These are phyloP conservation scores for Pyrenophora graminea DNA, from an alignment of 2,329 filamentous ascomycete genomes.

Conservation along the genomic window DNA sequence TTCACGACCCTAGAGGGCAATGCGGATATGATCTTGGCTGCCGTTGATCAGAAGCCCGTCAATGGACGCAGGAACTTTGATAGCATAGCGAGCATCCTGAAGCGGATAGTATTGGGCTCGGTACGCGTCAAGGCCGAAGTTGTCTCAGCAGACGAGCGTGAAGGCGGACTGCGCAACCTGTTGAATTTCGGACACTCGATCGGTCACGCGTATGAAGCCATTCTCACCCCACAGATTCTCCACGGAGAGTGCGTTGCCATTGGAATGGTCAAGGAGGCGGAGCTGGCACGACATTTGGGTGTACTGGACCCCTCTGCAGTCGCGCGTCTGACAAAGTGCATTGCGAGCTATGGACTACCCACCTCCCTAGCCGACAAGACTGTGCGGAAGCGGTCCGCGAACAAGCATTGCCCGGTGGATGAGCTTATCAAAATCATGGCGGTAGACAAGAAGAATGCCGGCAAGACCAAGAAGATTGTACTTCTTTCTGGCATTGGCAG, in stretches of 20 bases:
- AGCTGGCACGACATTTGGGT: constrained; percentile 86
- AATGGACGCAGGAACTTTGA: constrained; percentile 65
- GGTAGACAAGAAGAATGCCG: constrained; percentile 98
- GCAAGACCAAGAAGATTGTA: constrained; percentile 92
- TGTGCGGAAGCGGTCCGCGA: constrained; percentile 79
- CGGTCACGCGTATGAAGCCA: constrained; percentile 93
- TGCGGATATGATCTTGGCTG: constrained; percentile 73
- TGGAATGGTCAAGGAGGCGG: constrained; percentile 97
- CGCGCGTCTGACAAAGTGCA: constrained; percentile 86
- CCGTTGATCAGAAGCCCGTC: constrained; percentile 66
- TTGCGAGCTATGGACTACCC: constrained; percentile 89
- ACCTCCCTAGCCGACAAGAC: constrained; percentile 82
- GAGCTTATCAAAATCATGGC: constrained; percentile 90
- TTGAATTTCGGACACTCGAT: constrained; percentile 99
- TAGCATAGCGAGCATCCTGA: constrained; percentile 62
- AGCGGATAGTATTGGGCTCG: constrained; percentile 77
- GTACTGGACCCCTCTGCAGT: constrained; percentile 85
- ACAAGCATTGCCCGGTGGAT: constrained; percentile 86
- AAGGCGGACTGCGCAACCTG: constrained; percentile 90
- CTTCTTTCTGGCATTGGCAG: constrained; percentile 87
- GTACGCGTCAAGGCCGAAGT: constrained; percentile 93
- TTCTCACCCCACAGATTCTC: constrained; percentile 90
- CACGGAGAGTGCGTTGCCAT: constrained; percentile 97
- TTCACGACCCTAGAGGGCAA: constrained; percentile 84
- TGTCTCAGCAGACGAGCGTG: constrained; percentile 90